Evolutionary conservation across 148 eudicot genomes (phyloP).

Genomic region (Silene uniflora): DNA sequence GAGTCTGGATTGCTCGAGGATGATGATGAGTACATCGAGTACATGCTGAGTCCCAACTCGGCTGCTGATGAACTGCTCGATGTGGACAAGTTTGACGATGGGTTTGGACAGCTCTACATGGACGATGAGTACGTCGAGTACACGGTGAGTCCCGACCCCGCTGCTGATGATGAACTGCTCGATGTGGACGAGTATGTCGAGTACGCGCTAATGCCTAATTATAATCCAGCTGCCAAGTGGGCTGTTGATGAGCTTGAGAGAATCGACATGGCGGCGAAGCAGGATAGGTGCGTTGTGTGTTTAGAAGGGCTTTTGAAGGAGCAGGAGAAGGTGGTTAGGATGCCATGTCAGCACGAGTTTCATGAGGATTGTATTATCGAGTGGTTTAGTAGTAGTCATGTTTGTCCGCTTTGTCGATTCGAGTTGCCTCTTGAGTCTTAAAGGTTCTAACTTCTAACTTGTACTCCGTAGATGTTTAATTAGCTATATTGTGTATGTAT

Average conservation of each 20-base stretch:
- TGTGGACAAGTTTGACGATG: no score
- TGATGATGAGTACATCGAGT: not conserved
- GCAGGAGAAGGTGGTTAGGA: not conserved
- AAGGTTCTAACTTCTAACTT: not conserved
- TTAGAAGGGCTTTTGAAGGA: not conserved
- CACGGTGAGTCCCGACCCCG: no score
- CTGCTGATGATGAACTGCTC: not conserved
- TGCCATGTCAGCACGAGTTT: not conserved
- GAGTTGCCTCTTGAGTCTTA: not conserved
- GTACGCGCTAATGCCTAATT: not conserved
- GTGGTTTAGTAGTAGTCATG: not conserved
- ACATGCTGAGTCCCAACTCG: not conserved
- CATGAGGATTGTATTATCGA: not conserved
- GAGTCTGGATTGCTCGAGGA: no score
- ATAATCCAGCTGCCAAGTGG: not conserved
- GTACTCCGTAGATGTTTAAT: no score
- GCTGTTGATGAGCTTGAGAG: not conserved
- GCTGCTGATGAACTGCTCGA: no score
- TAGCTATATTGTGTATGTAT: no score
- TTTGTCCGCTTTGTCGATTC: slow-evolving; percentile 11
- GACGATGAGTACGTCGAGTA: no score
- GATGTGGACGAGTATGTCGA: no score
- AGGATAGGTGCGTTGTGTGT: not conserved
- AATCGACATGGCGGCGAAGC: not conserved
- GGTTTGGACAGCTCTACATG: no score